Base-by-base conservation (phyloP, 2,329 filamentous ascomycete species). In the Scedosporium dehoogii region DNA sequence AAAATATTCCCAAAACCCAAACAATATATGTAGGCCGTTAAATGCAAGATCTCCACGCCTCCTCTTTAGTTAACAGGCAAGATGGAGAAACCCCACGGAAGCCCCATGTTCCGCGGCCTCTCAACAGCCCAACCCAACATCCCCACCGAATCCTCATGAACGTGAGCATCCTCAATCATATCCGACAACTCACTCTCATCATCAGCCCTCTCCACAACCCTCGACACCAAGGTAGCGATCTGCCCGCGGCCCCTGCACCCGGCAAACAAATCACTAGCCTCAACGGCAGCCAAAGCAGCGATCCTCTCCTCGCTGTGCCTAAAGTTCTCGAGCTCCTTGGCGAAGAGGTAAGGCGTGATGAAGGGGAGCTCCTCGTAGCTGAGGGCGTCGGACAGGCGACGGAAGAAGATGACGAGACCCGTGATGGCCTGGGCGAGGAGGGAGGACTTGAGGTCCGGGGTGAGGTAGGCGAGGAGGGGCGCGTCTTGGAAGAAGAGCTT, bases 21-120 rank as follows among this genome's bases (percentile, higher is more conserved):
- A 46, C 5, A 18, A 48, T 7, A 48, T 48, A 5, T 48, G 4
- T 23, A 23, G n/a, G 44, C 44, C n/a, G 44, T 18, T 48, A 48
- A 23, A 48, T 48, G 44, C 44, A 48, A 46, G 38, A 33, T 46
- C 21, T 27, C 59, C n/a, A 16, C 14, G 14, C 7, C 10, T 46
- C 48, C 23, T 18, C 23, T 61, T 68, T 59, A 75, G 66, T 75
- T 75, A 59, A 76, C 33, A 1, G 71, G 67, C 70, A 76, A 70
- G 61, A 76, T 74, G 10, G 69, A 71, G 62, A 76, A 74, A 0
- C 73, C 73, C 67, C 73, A 71, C 1, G 73, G 73, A 62, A 73
- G 53, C 1, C 74, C 74, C 67, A 75, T 74, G 44, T 73, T 73
- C 63, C 71, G 69, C 56, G 70, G 70, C 56, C 55, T 62, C 41